Evolutionary conservation across 208 protist genomes (phyloP), one percentile per base, ranked within the genome.

Genomic region (Leishmania arabica): DNA sequence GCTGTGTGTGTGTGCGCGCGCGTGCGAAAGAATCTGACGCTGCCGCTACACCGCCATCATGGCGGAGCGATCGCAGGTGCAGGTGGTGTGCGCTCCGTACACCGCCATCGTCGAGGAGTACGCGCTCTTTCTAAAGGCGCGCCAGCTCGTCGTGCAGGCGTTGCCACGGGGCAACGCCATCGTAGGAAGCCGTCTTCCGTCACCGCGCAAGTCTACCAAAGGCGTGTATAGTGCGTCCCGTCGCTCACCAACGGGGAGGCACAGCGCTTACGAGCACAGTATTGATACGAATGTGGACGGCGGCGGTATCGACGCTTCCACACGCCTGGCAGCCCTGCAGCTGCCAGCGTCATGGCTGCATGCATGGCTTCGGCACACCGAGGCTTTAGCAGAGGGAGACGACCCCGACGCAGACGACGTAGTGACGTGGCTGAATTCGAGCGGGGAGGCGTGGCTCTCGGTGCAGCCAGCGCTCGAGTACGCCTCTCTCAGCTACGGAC

Each of bases 401-500:
- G 42, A 73, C 40, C 17, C 31, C 24, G 76, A 74, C 19, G 62
- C 75, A 27, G 62, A 58, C 24, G 24, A 2, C 27, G 17, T 31
- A 37, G 58, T 21, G 40, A 42, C 56, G 37, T 49, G 19, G 37
- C 51, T 45, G 49, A 47, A 72, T 47, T 66, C 40, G 42, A 56
- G 45, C 5, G 62, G 42, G 40, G 51, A 47, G 31, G 51, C 37
- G 19, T 85, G 82, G 77, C 58, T 85, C n/a, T 45, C 65, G 27
- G 82, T 85, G 72, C 82, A 85, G 45, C 72, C 82, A 21, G 82
- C 66, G 17, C 82, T 85, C 1, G 82, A 85, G 77, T 85, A 82
- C 77, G 56, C 47, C 42, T 85, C 82, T 1, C 37, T 24, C 31
- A 78, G 64, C 53, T 69, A 85, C 60, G 82, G 82, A 2, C 58